These are phyloP conservation scores for Inga leiocalycina DNA, from an alignment of 306 rosid species.

Conservation along the genomic window DNA sequence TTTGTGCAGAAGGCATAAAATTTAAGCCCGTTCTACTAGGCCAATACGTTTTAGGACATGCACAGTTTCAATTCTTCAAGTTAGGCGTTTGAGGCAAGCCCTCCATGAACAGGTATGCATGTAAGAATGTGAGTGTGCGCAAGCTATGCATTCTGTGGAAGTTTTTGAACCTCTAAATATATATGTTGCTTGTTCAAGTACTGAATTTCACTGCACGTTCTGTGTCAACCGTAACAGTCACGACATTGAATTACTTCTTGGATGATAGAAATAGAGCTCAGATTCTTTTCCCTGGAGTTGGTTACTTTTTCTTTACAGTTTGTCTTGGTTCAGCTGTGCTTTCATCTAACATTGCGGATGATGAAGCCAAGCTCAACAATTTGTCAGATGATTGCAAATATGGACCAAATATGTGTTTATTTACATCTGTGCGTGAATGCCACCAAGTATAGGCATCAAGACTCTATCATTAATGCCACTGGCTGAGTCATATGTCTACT, in stretches of 20 bases:
- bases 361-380: conserved; percentile 62
- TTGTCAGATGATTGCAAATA: conserved; percentile 37
- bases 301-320: conserved; percentile 83
- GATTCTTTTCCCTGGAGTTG: conserved; percentile 90
- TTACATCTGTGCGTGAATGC: neutral
- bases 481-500: too few species aligned
- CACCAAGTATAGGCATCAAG: too few species aligned
- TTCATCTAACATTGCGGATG: conserved; percentile 79
- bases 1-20: neutral
- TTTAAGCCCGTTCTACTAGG: neutral
- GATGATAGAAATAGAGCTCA: conserved; percentile 80
- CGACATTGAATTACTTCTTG: conserved; percentile 84
- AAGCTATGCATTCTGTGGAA: neutral
- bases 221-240: conserved; percentile 57
- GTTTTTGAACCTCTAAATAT: neutral
- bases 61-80: neutral
- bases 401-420: conserved; percentile 48
- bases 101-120: neutral
- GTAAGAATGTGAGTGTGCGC: neutral
- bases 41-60: too few species aligned
- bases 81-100: neutral
- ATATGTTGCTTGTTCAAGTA: conserved; percentile 8
- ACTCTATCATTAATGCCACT: too few species aligned
- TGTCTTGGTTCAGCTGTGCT: conserved; percentile 85
- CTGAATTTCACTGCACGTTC: conserved; percentile 14